A percentile compares a stretch with the other conserved stretches of the same genome.
phyloP scores from a whole-genome alignment of 202 grass and related monocot species.

The Musa balbisiana region DNA sequence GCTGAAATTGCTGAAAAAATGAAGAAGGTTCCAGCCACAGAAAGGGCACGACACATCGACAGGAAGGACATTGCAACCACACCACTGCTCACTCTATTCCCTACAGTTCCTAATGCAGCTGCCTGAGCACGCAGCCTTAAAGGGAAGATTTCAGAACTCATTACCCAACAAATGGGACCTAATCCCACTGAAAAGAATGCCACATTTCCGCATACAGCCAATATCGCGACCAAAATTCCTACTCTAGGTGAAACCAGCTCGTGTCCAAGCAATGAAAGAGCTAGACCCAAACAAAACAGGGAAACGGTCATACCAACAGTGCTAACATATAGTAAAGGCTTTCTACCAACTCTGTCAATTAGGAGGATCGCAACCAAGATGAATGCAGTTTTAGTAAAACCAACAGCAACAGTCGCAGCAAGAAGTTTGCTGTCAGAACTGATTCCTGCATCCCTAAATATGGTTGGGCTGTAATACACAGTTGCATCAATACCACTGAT shows the following conservation, averaged over 20 bases:
- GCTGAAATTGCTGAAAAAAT: constrained; percentile 58
- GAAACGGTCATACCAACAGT: constrained; percentile 57
- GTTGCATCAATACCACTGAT: constrained; percentile 66
- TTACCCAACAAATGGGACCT: constrained; percentile 66
- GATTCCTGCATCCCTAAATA: constrained; percentile 57
- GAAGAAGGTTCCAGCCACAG: constrained; percentile 54
- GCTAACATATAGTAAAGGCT: constrained; percentile 57
- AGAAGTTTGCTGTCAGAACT: constrained; percentile 60
- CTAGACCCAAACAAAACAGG: constrained; percentile 32
- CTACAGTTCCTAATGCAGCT: constrained; percentile 35
- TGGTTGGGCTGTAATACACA: constrained; percentile 81
- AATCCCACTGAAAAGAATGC: constrained; percentile 80
- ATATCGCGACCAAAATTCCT: constrained; percentile 34
- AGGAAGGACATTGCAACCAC: constrained; percentile 82
- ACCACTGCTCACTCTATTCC: constrained; percentile 68
- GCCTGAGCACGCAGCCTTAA: constrained; percentile 73
- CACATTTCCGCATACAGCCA: constrained; percentile 65
- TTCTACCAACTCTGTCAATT: constrained; percentile 55
- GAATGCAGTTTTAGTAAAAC: constrained; percentile 51
- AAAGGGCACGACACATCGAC: constrained; percentile 44
- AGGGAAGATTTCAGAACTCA: constrained; percentile 81
- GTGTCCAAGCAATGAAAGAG: constrained; percentile 34
- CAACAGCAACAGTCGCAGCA: constrained; percentile 61
- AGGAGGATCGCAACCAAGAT: constrained; percentile 62
- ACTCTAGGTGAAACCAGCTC: constrained; percentile 29